Evolutionary conservation across 1,139 yeast genomes (phyloP).

Genomic region (Blastobotrys serpentis): DNA sequence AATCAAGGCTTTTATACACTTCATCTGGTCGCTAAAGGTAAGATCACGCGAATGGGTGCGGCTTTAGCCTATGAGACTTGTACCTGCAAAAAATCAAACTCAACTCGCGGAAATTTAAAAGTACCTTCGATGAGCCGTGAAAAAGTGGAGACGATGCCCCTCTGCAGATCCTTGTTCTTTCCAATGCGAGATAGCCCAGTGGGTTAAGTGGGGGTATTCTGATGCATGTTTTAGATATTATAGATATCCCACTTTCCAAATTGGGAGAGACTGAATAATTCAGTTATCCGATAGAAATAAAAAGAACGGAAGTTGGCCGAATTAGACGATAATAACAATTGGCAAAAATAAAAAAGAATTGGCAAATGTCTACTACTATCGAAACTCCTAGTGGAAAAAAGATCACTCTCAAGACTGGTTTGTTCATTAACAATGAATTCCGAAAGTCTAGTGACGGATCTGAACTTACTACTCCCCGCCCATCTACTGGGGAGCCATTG

Average conservation of each 20-base stretch:
- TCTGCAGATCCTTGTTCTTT: background rate
- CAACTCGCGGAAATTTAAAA: background rate
- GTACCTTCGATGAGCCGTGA: background rate
- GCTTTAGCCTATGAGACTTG: background rate
- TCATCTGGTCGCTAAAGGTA: background rate
- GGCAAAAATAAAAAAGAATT: background rate
- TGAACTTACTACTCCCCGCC: slow-evolving; percentile 41
- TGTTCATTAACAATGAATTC: slow-evolving; percentile 59
- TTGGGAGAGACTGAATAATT: background rate
- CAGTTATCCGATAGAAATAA: too few species aligned
- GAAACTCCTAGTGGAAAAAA: slow-evolving; percentile 1
- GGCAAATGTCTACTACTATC: slow-evolving; percentile 2
- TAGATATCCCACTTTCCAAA: background rate
- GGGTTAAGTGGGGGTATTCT: too few species aligned
- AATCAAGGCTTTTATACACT: background rate
- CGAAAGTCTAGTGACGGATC: slow-evolving; percentile 43
- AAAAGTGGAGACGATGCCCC: background rate
- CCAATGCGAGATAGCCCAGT: background rate
- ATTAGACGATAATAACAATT: too few species aligned
- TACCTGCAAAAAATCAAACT: background rate
- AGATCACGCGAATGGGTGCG: background rate
- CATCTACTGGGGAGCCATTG: slow-evolving; percentile 66
- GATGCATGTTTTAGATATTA: background rate
- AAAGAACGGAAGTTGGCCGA: too few species aligned
- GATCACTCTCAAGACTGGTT: slow-evolving; percentile 30